These are phyloP conservation scores for Acanthamoeba castellanii DNA, from an alignment of 208 protist species.

Conservation along the genomic window DNA sequence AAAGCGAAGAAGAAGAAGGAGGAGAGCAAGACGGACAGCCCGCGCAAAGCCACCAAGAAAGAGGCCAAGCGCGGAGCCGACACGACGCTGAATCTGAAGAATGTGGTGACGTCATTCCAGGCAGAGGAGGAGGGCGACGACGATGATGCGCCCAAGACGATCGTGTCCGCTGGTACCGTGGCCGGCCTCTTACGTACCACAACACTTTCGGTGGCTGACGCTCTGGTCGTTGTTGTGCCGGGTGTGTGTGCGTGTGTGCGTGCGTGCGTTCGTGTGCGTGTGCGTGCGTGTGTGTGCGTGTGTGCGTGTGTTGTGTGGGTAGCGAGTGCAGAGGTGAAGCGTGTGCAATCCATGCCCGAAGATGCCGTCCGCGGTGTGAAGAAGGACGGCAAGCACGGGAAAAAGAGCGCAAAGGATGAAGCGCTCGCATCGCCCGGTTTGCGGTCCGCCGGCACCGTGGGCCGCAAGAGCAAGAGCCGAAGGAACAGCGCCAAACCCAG, in stretches of 20 bases:
- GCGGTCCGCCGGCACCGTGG: background rate
- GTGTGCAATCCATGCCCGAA: background rate
- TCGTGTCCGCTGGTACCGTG: background rate
- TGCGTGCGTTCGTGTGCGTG: background rate
- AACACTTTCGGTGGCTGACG: background rate
- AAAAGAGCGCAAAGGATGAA: background rate
- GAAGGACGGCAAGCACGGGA: background rate
- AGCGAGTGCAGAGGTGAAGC: background rate
- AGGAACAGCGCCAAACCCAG: background rate
- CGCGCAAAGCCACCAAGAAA: background rate
- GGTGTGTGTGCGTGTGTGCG: too few relatives aligned
- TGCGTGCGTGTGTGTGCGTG: too few relatives aligned
- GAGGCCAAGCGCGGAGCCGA: background rate
- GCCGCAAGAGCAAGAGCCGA: background rate
- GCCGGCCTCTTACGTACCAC: too few relatives aligned
- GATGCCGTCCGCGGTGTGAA: background rate
- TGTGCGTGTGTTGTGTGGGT: background rate
- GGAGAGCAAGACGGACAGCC: background rate
- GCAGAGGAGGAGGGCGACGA: background rate
- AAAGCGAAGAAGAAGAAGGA: background rate
- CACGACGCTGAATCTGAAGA: background rate
- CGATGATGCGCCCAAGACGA: background rate
- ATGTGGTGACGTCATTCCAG: background rate
- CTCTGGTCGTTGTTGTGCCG: background rate
- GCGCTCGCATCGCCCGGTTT: background rate